Evolutionary conservation across 2,329 filamentous ascomycete genomes (phyloP), one percentile per base, ranked within the genome.

Genomic region (Curvularia hawaiiensis): DNA sequence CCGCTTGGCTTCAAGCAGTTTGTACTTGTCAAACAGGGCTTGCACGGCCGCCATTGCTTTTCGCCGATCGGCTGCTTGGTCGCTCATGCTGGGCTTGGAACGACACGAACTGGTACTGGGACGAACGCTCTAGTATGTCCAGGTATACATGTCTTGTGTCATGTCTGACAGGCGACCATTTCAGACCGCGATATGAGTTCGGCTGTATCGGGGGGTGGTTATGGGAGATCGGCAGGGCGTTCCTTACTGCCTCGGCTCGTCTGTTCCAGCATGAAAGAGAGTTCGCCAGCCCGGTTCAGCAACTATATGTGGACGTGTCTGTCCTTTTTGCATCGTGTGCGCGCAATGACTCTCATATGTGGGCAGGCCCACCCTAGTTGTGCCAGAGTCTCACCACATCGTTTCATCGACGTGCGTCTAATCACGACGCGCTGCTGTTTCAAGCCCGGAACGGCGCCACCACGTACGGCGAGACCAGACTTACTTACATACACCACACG

Each of bases 21-120:
- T 64, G 61, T 78, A 78, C 59, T 70, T 63, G 35, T 75, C 73
- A 52, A 77, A 76, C 62, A 75, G 69, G 47, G 74, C 74, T 40
- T 71, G 65, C 7, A 77, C 74, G 9, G 75, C 74, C 18, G 64
- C 64, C 60, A 74, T 76, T 56, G 74, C 75, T 54, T 74, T 76
- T 24, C 57, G 56, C 54, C 68, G 65, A 58, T 64, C 69, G 48
- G 61, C 68, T 47, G 65, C 63, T 5, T 45, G 35, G 4, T 61
- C n/a, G 30, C 58, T 62, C 73, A 74, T 76, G 30, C 22, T 61
- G 39, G 16, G 12, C n/a, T 14, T 20, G 38, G 24, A 28, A 39
- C 26, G n/a, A 33, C 16, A 11, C 16, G n/a, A 38, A 33, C 20
- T 11, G n/a, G 31, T 18, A 33, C 14, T 16, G 46, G 26, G 31